A percentile compares a stretch with the other conserved stretches of the same genome.
These are phyloP conservation scores for Russula brevipes DNA, from an alignment of 768 basidiomycete genomes.

Conservation along the genomic window DNA sequence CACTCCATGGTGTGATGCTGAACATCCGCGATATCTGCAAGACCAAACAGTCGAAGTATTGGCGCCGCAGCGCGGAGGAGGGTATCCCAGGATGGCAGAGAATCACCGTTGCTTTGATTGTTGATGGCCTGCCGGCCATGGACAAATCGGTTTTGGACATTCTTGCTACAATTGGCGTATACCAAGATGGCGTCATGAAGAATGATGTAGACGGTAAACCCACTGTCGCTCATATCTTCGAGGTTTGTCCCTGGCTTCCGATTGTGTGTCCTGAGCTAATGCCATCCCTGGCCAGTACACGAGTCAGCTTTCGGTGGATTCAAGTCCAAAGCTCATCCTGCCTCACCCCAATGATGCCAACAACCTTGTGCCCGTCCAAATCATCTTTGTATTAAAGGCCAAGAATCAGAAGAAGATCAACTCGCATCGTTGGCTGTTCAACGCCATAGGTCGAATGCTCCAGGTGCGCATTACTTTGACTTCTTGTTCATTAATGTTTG, in stretches of 20 bases:
- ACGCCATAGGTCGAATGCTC: slow-evolving; percentile 80
- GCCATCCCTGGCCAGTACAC: slow-evolving; percentile 64
- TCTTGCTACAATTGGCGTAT: slow-evolving; percentile 84
- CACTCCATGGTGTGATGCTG: slow-evolving; percentile 93
- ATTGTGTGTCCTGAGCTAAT: slow-evolving; percentile 6
- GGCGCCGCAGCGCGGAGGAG: slow-evolving; percentile 77
- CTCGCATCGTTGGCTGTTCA: slow-evolving; percentile 94
- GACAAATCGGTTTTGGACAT: slow-evolving; percentile 91
- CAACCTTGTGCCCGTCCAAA: slow-evolving; percentile 88
- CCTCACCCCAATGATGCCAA: slow-evolving; percentile 87
- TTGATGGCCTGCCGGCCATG: slow-evolving; percentile 92
- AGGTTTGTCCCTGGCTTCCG: slow-evolving; percentile 43
- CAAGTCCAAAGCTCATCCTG: slow-evolving; percentile 84
- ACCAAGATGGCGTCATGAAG: slow-evolving; percentile 95
- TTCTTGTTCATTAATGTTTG: slow-evolving; percentile 1
- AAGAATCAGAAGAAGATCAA: slow-evolving; percentile 97
- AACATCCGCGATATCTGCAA: slow-evolving; percentile 98
- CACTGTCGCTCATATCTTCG: slow-evolving; percentile 91
- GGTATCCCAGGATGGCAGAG: slow-evolving; percentile 86
- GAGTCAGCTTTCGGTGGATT: slow-evolving; percentile 89
- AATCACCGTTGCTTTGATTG: slow-evolving; percentile 84
- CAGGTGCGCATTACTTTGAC: slow-evolving; percentile 42
- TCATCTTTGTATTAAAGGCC: slow-evolving; percentile 87
- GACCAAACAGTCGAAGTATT: slow-evolving; percentile 91
- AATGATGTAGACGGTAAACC: slow-evolving; percentile 86